Conservation (phyloP, 805 yeast species). For the Wickerhamomyces queroliae region DNA sequence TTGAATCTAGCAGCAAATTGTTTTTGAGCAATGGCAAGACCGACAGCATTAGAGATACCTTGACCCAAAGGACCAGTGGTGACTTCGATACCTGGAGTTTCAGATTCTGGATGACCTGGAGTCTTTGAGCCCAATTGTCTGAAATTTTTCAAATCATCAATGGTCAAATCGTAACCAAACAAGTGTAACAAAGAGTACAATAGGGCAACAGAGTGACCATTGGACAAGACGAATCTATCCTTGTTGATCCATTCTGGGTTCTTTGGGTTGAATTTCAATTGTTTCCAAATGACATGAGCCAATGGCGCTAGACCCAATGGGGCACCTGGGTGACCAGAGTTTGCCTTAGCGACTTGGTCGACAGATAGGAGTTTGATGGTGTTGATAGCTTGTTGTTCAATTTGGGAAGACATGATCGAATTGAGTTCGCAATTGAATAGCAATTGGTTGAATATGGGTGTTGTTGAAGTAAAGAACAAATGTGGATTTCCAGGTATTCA, state of each 20-base stretch:
- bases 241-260: constrained; percentile 92
- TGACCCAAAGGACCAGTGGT: constrained; percentile 99
- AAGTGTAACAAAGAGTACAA: constrained; percentile 81
- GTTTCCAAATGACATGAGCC: constrained; percentile 81
- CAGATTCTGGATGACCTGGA: constrained; percentile 97
- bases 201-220: constrained; percentile 95
- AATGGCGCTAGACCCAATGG: constrained; percentile 97
- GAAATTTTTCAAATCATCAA: constrained; percentile 86
- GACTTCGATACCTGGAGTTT: constrained; percentile 90
- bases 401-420: constrained; percentile 16
- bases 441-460: background rate
- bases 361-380: constrained; percentile 87
- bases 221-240: constrained; percentile 91
- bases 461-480: background rate
- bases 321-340: constrained; percentile 99
- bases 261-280: constrained; percentile 82
- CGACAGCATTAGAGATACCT: constrained; percentile 95
- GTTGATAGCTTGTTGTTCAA: constrained; percentile 72
- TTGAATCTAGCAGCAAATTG: constrained; percentile 90
- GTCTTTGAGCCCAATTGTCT: constrained; percentile 88
- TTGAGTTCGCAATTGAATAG: background rate
- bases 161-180: constrained; percentile 71
- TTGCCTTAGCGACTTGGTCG: constrained; percentile 82
- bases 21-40: constrained; percentile 91
- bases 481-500: background rate